Conservation (phyloP, 768 basidiomycete genomes). For the Leccinum fibrillosum region DNA sequence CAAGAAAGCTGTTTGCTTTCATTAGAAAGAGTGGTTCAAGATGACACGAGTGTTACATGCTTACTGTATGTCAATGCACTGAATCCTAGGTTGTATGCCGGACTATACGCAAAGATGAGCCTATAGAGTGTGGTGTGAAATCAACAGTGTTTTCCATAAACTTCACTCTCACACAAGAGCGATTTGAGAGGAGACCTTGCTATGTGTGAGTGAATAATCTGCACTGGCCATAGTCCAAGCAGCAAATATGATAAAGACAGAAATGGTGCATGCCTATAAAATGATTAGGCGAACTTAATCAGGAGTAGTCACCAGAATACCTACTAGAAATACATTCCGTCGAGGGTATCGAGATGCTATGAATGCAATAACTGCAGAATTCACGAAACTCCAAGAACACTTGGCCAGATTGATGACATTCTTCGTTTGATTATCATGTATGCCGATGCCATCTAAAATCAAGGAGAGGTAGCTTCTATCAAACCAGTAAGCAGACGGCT, state of each 20-base stretch:
- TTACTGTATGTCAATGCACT: conserved; percentile 3
- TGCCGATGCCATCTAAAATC: conserved; percentile 7
- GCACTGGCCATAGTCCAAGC: too few species aligned
- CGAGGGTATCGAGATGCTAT: too few species aligned
- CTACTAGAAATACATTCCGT: too few species aligned
- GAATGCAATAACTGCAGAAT: too few species aligned
- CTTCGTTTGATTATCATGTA: too few species aligned
- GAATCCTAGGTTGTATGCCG: conserved; percentile 2
- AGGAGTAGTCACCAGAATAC: too few species aligned
- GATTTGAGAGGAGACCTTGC: neutral
- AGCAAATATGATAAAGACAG: too few species aligned
- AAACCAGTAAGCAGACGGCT: neutral
- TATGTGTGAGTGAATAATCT: too few species aligned
- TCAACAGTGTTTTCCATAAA: neutral
- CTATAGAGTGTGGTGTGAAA: neutral
- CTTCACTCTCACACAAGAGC: conserved; percentile 9
- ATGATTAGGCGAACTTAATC: too few species aligned
- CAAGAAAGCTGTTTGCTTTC: conserved; percentile 43
- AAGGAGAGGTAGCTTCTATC: conserved; percentile 10
- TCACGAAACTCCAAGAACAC: too few species aligned
- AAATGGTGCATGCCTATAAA: too few species aligned
- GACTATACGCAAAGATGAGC: conserved; percentile 7
- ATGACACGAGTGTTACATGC: neutral
- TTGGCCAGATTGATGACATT: too few species aligned
- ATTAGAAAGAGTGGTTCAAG: neutral